Percentiles rank a stretch among this genome's conserved stretches.
These are phyloP conservation scores for Beauveria pseudobassiana DNA, from an alignment of 2,329 filamentous ascomycete species.

Conservation along the genomic window DNA sequence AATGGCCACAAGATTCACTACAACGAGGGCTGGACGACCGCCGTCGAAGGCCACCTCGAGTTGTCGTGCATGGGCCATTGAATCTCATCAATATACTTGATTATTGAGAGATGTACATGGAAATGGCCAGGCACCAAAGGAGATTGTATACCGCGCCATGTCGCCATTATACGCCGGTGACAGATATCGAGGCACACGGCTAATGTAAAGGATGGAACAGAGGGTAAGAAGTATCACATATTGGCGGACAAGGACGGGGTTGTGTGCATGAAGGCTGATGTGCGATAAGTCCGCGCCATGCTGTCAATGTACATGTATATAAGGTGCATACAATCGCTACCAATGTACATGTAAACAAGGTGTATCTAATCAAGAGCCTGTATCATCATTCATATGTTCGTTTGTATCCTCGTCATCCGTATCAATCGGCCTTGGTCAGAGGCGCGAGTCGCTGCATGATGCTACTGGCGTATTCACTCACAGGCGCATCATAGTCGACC, in stretches of 20 bases:
- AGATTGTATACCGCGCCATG: constrained; percentile 60
- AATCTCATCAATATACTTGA: constrained; percentile 67
- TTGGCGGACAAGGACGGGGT: constrained; percentile 6
- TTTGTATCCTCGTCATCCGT: not conserved
- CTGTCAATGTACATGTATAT: not conserved
- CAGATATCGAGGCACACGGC: constrained; percentile 31
- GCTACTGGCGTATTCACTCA: constrained; percentile 16
- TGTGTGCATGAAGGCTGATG: constrained; percentile 11
- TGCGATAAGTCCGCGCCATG: not conserved
- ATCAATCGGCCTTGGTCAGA: constrained; percentile 12
- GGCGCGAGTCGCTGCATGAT: constrained; percentile 20
- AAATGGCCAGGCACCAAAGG: constrained; percentile 19
- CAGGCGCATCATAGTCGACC: constrained; percentile 42
- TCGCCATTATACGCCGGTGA: constrained; percentile 65
- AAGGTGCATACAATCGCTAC: not conserved
- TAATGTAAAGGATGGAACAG: not conserved
- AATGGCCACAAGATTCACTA: constrained; percentile 85
- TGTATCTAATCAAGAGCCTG: not conserved
- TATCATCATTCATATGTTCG: not conserved
- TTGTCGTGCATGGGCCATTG: constrained; percentile 76
- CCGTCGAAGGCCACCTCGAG: constrained; percentile 59
- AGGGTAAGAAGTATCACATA: not conserved
- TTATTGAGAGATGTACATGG: constrained; percentile 50
- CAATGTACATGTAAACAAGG: not conserved
- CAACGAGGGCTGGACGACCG: constrained; percentile 56